A percentile compares a stretch with the other conserved stretches of the same genome.
Evolutionary conservation across 2,329 filamentous ascomycete species (phyloP).

Genomic region (Xylaria sp.): DNA sequence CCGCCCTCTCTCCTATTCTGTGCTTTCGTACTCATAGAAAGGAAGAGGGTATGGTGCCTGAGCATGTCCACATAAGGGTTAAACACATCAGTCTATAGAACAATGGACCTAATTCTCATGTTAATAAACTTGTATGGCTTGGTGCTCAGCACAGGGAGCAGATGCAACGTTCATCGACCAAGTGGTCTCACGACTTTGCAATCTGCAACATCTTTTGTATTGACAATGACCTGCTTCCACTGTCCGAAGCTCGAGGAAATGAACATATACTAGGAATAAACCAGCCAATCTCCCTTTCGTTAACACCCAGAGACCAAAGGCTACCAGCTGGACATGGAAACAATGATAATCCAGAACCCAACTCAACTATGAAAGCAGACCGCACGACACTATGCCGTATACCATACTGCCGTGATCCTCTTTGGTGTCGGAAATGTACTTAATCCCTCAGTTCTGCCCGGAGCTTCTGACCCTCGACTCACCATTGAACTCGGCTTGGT

Average conservation of each 20-base stretch:
- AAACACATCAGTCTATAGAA: too few species aligned
- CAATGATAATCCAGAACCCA: constrained; percentile 1
- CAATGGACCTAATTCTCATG: too few species aligned
- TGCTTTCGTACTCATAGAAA: too few species aligned
- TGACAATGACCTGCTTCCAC: constrained; percentile 3
- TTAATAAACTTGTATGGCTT: not conserved
- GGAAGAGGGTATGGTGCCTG: not conserved
- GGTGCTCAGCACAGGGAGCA: not conserved
- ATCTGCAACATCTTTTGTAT: constrained; percentile 9
- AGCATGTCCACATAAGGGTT: too few species aligned
- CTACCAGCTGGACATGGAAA: constrained; percentile 2
- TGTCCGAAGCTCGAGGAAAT: not conserved
- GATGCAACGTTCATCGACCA: not conserved
- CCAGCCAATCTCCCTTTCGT: not conserved
- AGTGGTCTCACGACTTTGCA: not conserved
- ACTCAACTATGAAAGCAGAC: constrained; percentile 8
- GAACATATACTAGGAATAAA: constrained; percentile 13
- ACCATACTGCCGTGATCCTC: not conserved
- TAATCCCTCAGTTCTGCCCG: not conserved
- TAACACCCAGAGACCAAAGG: constrained; percentile 10
- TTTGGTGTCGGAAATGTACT: not conserved
- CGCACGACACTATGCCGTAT: not conserved
- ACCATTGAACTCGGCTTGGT: not conserved
- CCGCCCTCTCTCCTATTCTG: too few species aligned
- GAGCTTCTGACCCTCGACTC: not conserved